A percentile compares a stretch with the other conserved stretches of the same genome.
Evolutionary conservation across 2,329 filamentous ascomycete species (phyloP).

Genomic region (Verticillium isaacii): DNA sequence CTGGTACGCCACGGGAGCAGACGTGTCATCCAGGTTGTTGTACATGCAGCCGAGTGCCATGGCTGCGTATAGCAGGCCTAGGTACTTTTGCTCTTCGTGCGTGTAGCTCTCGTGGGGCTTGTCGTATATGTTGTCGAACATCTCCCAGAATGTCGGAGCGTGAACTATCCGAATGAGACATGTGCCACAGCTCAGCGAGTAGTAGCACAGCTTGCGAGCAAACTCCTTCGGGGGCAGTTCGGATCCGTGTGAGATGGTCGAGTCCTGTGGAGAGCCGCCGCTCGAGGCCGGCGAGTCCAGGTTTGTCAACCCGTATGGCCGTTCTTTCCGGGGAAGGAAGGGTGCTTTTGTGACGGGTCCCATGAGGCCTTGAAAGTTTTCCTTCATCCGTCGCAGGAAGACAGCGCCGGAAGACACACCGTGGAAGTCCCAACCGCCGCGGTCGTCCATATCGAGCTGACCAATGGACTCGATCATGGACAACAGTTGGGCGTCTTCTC

Average conservation of each 20-base stretch:
- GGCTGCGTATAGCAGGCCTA: slow-evolving; percentile 67
- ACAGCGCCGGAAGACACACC: slow-evolving; percentile 88
- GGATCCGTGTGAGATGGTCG: slow-evolving; percentile 46
- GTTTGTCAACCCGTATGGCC: slow-evolving; percentile 44
- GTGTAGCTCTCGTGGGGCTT: slow-evolving; percentile 57
- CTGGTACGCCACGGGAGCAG: slow-evolving; percentile 43
- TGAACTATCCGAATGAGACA: slow-evolving; percentile 69
- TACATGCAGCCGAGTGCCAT: slow-evolving; percentile 73
- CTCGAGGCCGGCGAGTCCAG: slow-evolving; percentile 67
- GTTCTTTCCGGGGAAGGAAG: slow-evolving; percentile 49
- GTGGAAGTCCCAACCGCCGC: slow-evolving; percentile 91
- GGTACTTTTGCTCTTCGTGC: slow-evolving; percentile 60
- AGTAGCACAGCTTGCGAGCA: slow-evolving; percentile 48
- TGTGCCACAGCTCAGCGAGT: slow-evolving; percentile 52
- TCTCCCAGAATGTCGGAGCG: slow-evolving; percentile 72
- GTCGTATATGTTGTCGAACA: slow-evolving; percentile 74
- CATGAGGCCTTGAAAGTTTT: slow-evolving; percentile 77
- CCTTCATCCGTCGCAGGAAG: slow-evolving; percentile 81
- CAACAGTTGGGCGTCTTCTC: slow-evolving; percentile 70
- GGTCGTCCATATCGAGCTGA: slow-evolving; percentile 85
- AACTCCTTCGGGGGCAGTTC: slow-evolving; percentile 65
- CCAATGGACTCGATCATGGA: slow-evolving; percentile 95
- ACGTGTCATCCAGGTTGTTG: slow-evolving; percentile 48
- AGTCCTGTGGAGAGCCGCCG: slow-evolving; percentile 60
- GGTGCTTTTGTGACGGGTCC: slow-evolving; percentile 54